Percentiles rank a stretch among this genome's conserved stretches.
Conservation (phyloP, 192 early-diverging fungal species). For the Spinellus fusiger region DNA sequence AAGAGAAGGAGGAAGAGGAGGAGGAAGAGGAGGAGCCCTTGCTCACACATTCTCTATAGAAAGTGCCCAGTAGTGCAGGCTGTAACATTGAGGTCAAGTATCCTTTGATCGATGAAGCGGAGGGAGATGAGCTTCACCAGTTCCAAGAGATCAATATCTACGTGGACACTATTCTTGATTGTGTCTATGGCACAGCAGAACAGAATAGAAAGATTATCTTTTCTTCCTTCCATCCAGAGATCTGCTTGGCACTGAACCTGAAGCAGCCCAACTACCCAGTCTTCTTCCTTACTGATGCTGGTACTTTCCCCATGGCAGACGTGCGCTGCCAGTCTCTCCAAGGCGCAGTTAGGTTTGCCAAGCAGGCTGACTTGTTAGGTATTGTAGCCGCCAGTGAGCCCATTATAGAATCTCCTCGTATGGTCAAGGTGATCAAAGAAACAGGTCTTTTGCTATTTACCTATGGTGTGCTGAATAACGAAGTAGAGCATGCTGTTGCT, state of each 20-base stretch:
- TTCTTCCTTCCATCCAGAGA: constrained; percentile 90
- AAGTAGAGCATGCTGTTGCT: constrained; percentile 57
- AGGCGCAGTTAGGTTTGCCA: constrained; percentile 73
- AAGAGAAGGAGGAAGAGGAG: not conserved
- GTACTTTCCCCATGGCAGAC: constrained; percentile 68
- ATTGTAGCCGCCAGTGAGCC: constrained; percentile 72
- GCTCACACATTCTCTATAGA: constrained; percentile 20
- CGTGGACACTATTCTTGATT: constrained; percentile 78
- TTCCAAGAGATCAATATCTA: constrained; percentile 81
- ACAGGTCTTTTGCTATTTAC: constrained; percentile 69
- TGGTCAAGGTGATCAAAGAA: constrained; percentile 68
- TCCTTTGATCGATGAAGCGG: constrained; percentile 87
- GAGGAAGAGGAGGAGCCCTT: not conserved
- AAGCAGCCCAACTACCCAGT: constrained; percentile 87
- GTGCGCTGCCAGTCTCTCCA: constrained; percentile 75
- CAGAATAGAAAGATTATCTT: constrained; percentile 75
- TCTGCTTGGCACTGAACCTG: constrained; percentile 74
- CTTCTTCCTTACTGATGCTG: constrained; percentile 88
- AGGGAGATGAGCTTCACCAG: constrained; percentile 59
- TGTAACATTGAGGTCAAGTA: constrained; percentile 98
- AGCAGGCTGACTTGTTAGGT: constrained; percentile 65
- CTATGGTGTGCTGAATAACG: constrained; percentile 79
- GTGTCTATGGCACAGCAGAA: constrained; percentile 58
- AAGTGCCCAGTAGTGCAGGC: constrained; percentile 66
- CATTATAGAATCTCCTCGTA: constrained; percentile 66